These are phyloP conservation scores for Yarrowia sp. DNA, from an alignment of 805 yeast genomes.

Conservation along the genomic window DNA sequence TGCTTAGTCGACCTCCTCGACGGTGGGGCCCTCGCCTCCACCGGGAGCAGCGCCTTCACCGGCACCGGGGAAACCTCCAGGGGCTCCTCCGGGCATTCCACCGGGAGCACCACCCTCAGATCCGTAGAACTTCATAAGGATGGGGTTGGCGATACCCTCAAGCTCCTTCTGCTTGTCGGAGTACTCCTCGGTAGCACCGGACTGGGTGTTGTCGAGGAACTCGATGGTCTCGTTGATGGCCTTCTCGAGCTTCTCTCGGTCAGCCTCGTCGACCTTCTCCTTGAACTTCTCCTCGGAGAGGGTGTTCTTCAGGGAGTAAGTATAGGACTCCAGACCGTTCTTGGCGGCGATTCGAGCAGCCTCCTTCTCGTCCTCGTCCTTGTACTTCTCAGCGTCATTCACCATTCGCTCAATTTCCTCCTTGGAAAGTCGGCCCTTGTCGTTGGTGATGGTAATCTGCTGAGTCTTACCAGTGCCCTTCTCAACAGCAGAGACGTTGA, in stretches of 20 bases:
- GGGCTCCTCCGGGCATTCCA: slow-evolving; percentile 56
- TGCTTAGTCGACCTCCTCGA: slow-evolving; percentile 36
- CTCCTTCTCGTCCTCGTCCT: slow-evolving; percentile 93
- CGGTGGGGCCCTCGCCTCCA: slow-evolving; percentile 45
- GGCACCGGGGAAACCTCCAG: slow-evolving; percentile 61
- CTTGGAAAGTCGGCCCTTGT: slow-evolving; percentile 89
- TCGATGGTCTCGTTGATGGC: slow-evolving; percentile 41
- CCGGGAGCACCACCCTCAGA: slow-evolving; percentile 64
- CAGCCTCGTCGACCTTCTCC: slow-evolving; percentile 55
- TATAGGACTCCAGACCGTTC: slow-evolving; percentile 92
- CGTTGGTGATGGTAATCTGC: slow-evolving; percentile 94
- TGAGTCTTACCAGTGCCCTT: slow-evolving; percentile 97
- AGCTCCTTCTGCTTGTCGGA: slow-evolving; percentile 91
- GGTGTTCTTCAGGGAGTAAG: slow-evolving; percentile 87
- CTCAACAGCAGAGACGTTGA: slow-evolving; percentile 94
- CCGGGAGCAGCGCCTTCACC: slow-evolving; percentile 50
- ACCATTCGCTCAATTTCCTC: slow-evolving; percentile 74
- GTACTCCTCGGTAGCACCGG: slow-evolving; percentile 89
- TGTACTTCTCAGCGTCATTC: slow-evolving; percentile 93
- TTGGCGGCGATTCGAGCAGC: slow-evolving; percentile 88
- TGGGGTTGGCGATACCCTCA: slow-evolving; percentile 92
- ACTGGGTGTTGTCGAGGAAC: slow-evolving; percentile 90
- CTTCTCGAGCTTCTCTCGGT: slow-evolving; percentile 41
- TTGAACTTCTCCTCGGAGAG: slow-evolving; percentile 74
- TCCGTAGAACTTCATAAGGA: slow-evolving; percentile 93